These are phyloP conservation scores for Penicillium lividum DNA, from an alignment of 495 filamentous ascomycete genomes.

Conservation along the genomic window DNA sequence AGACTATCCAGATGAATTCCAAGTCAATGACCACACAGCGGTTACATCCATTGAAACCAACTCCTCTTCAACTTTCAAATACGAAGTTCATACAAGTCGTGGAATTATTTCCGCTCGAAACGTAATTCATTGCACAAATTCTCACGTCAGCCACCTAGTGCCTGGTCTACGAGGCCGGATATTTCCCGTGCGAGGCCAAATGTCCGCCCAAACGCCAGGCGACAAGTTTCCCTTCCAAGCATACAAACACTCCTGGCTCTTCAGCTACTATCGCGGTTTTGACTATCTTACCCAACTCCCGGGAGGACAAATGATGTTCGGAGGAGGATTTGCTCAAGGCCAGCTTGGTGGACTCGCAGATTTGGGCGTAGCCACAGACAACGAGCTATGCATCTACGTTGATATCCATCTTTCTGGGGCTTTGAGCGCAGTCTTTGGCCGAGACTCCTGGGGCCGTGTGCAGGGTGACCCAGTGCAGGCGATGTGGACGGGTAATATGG, in stretches of 20 bases:
- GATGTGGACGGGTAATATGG: slow-evolving; percentile 87
- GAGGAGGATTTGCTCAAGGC: slow-evolving; percentile 56
- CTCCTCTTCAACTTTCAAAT: slow-evolving; percentile 6
- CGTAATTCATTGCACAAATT: slow-evolving; percentile 79
- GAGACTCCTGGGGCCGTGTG: slow-evolving; percentile 35
- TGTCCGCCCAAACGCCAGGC: slow-evolving; percentile 63
- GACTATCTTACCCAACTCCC: slow-evolving; percentile 77
- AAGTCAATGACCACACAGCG: slow-evolving; percentile 73
- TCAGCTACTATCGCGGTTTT: slow-evolving; percentile 63
- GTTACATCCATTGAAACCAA: slow-evolving; percentile 47
- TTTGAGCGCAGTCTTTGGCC: slow-evolving; percentile 31
- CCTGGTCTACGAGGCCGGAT: slow-evolving; percentile 69
- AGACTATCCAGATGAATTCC: slow-evolving; percentile 47
- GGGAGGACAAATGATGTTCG: slow-evolving; percentile 64
- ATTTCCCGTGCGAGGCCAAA: slow-evolving; percentile 65
- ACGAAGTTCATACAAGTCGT: slow-evolving; percentile 58
- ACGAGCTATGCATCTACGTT: slow-evolving; percentile 33
- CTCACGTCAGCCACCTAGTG: slow-evolving; percentile 70
- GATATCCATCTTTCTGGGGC: slow-evolving; percentile 37
- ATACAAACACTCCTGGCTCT: slow-evolving; percentile 35
- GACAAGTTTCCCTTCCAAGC: slow-evolving; percentile 35
- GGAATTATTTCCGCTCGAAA: slow-evolving; percentile 59
- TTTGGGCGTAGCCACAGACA: slow-evolving; percentile 31
- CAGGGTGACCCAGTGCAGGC: slow-evolving; percentile 50
- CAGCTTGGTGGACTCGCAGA: slow-evolving; percentile 51